A percentile compares a stretch with the other conserved stretches of the same genome.
Conservation (phyloP, 495 filamentous ascomycete genomes). For the Opeltia flavorubescens region DNA sequence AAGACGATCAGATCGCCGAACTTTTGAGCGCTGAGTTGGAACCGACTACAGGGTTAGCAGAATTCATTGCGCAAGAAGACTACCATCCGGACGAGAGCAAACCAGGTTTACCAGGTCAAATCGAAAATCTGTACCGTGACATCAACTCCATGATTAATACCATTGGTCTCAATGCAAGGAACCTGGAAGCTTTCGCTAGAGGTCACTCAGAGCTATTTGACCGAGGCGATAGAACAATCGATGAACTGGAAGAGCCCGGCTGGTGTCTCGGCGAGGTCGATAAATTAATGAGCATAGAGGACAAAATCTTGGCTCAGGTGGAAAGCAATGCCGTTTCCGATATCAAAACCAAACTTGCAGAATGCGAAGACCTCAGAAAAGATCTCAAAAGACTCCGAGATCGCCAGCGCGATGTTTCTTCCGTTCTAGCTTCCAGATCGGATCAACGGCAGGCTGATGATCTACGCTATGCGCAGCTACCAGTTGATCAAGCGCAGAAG, state of each 20-base stretch:
- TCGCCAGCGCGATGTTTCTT: constrained; percentile 60
- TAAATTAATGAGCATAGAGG: constrained; percentile 43
- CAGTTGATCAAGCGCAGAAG: constrained; percentile 62
- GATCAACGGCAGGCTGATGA: constrained; percentile 49
- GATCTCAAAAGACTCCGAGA: constrained; percentile 53
- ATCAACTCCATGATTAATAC: constrained; percentile 96
- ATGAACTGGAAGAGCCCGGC: constrained; percentile 51
- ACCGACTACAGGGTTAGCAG: constrained; percentile 38
- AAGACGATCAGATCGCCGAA: constrained; percentile 46
- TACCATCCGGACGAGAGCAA: constrained; percentile 46
- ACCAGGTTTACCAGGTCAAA: constrained; percentile 55
- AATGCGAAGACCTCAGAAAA: constrained; percentile 44
- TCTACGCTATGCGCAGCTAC: constrained; percentile 56
- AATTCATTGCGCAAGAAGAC: constrained; percentile 56
- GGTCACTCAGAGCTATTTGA: constrained; percentile 43
- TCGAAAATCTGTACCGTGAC: constrained; percentile 79
- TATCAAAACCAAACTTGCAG: constrained; percentile 46
- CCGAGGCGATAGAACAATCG: constrained; percentile 30
- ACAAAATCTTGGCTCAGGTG: constrained; percentile 38
- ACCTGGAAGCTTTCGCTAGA: constrained; percentile 54
- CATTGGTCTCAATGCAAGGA: constrained; percentile 71
- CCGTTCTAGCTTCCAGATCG: constrained; percentile 43
- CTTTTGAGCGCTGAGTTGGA: constrained; percentile 39
- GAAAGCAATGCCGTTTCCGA: constrained; percentile 49
- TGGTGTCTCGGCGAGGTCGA: constrained; percentile 60